These are phyloP conservation scores for Solanum sparsipilum DNA, from an alignment of 257 asterid species.

Conservation along the genomic window DNA sequence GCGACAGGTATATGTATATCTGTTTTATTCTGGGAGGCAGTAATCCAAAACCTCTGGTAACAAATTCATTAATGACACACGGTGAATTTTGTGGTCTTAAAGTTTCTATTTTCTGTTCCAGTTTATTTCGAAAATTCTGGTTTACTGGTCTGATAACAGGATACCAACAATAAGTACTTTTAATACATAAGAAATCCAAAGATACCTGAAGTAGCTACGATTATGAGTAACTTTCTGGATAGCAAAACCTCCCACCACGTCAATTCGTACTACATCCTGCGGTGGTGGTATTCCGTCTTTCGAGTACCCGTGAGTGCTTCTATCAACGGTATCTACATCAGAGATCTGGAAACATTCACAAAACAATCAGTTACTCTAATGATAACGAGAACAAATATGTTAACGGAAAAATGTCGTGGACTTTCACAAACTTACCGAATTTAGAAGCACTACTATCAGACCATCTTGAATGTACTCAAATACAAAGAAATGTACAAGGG, in stretches of 20 bases:
- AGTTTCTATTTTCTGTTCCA: neutral
- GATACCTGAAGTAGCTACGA: conserved; percentile 77
- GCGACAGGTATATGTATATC: neutral
- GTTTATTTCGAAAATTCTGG: neutral
- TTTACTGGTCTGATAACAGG: neutral
- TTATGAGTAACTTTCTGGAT: conserved; percentile 54
- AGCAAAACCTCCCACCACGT: conserved; percentile 79
- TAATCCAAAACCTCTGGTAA: neutral
- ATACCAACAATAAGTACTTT: neutral
- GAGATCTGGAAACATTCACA: conserved; percentile 41
- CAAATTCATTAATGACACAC: neutral
- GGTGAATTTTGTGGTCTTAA: neutral
- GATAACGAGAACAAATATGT: neutral
- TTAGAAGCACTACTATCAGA: conserved; percentile 62
- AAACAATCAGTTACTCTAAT: neutral
- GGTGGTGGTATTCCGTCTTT: conserved; percentile 59
- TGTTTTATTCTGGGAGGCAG: neutral
- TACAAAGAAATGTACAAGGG: conserved; percentile 44
- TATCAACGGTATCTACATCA: conserved; percentile 47
- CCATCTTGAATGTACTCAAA: conserved; percentile 80
- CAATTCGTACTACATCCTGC: conserved; percentile 70
- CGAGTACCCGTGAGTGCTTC: conserved; percentile 62
- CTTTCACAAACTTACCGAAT: conserved; percentile 43
- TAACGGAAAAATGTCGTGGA: neutral
- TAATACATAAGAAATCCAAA: neutral